A percentile compares a stretch with the other conserved stretches of the same genome.
Evolutionary conservation across 148 eudicot genomes (phyloP).

Genomic region (Silene uniflora): DNA sequence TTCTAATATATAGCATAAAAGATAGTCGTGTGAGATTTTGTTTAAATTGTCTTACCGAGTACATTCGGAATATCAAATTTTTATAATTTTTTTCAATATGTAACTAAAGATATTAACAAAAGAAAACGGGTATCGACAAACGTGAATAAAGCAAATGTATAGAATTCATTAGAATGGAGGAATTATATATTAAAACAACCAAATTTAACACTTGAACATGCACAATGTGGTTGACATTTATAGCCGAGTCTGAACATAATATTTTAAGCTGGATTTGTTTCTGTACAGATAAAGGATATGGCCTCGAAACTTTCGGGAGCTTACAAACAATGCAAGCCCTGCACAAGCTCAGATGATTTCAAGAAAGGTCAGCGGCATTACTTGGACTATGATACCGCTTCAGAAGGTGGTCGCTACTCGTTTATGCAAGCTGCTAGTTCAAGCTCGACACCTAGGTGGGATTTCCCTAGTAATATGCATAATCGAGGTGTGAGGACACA

Average conservation of each 20-base stretch:
- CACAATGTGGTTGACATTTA: neutral
- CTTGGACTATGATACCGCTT: slow-evolving; percentile 72
- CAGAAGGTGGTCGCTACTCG: slow-evolving; percentile 74
- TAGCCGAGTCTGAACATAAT: neutral
- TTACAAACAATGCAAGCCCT: slow-evolving; percentile 66
- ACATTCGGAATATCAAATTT: no score
- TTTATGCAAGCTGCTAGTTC: slow-evolving; percentile 74
- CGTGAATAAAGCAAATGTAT: no score
- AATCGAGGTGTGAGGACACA: slow-evolving; percentile 40
- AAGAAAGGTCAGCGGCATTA: slow-evolving; percentile 61
- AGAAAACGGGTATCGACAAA: no score
- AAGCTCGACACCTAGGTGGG: slow-evolving; percentile 93
- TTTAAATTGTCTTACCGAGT: no score
- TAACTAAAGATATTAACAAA: no score
- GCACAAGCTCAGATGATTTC: slow-evolving; percentile 50
- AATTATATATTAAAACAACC: neutral
- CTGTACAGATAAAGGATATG: slow-evolving; percentile 85
- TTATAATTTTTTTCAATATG: no score
- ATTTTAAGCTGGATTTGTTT: slow-evolving; percentile 3
- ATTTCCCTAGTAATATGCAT: slow-evolving; percentile 49
- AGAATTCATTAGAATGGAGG: no score
- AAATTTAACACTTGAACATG: neutral
- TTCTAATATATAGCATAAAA: no score
- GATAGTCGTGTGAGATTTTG: no score
- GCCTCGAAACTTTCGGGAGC: slow-evolving; percentile 81